These are phyloP conservation scores for Lentinus brumalis DNA, from an alignment of 768 basidiomycete species.

Conservation along the genomic window DNA sequence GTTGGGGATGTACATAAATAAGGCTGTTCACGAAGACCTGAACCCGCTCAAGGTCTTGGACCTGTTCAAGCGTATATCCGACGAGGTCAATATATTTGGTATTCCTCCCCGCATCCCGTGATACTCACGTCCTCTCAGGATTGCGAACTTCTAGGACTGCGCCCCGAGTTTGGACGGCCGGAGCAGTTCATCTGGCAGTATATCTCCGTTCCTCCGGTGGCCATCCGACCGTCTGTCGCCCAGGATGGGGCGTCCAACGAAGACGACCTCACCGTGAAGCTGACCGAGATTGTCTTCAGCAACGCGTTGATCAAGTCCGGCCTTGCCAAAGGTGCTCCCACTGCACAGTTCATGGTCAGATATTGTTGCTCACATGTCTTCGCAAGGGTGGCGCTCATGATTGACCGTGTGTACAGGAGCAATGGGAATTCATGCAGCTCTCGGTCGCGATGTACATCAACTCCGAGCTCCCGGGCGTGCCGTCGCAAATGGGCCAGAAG, in stretches of 20 bases:
- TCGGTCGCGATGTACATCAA: conserved; percentile 98
- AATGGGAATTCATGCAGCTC: conserved; percentile 97
- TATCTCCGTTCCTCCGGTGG: conserved; percentile 95
- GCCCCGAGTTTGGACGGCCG: conserved; percentile 86
- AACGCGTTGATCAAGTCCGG: conserved; percentile 93
- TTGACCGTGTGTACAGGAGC: conserved; percentile 58
- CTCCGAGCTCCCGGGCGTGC: conserved; percentile 93
- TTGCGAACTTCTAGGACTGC: conserved; percentile 90
- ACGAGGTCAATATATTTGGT: conserved; percentile 59
- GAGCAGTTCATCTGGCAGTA: conserved; percentile 99
- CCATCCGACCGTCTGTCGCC: conserved; percentile 94
- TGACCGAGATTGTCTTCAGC: conserved; percentile 94
- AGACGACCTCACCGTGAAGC: conserved; percentile 96
- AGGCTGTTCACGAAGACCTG: conserved; percentile 88
- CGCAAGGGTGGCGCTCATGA: conserved; percentile 10
- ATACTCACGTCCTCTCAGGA: conserved; percentile 53
- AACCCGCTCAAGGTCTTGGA: conserved; percentile 94
- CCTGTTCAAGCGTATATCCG: conserved; percentile 88
- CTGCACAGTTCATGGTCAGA: conserved; percentile 83
- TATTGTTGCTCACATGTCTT: background rate
- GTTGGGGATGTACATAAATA: conserved; percentile 79
- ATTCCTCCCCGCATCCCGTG: background rate
- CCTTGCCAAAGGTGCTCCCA: conserved; percentile 84
- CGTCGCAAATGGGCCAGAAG: conserved; percentile 83
- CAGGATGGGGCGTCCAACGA: conserved; percentile 99